Base-by-base conservation (phyloP, 2,329 filamentous ascomycete species). In the Curvularia spicifera region DNA sequence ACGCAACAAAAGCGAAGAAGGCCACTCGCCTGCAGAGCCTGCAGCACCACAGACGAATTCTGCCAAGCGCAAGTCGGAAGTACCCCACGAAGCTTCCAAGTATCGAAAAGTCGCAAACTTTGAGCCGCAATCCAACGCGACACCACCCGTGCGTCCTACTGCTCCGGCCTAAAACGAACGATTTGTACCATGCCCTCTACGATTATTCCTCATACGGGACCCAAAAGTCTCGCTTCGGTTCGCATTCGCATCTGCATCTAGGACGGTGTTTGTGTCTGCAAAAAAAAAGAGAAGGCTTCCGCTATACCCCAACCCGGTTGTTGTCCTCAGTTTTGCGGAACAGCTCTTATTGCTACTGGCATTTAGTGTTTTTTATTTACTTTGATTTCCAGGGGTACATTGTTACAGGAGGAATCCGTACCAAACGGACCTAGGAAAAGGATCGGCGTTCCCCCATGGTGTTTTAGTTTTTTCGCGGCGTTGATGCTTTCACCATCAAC, bases 31-130 rank as follows among this genome's bases (percentile, higher is more conserved):
- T 39, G 48, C n/a, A 4, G 31, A 59, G 35, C 33, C 46, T 33
- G 26, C 55, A 22, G 33, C 53, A 42, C 45, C 53, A 39, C 48
- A 44, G 37, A 40, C 46, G 33, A 43, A 61, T 28, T 58, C 56
- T 10, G 40, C 52, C 55, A 68, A 68, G 46, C 66, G 66, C 45
- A 68, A 68, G 45, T 65, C 66, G 20, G 64, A 68, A 24, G 28
- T 52, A 10, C 28, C 56, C 9, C 51, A 61, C 43, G 56, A 63
- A 39, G 54, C 53, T 18, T 61, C 60, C 37, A 68, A 68, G 47
- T 46, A 63, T 22, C 63, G 54, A 31, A 66, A 57, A 52, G 52
- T 64, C 2, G 46, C 48, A 10, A 56, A 51, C 28, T 64, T 64
- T 48, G 61, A 64, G 22, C 12, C 33, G 8, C 35, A 42, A 40